Evolutionary conservation across 495 filamentous ascomycete genomes (phyloP), one percentile per base, ranked within the genome.

Genomic region (Aspergillus conjunctus): DNA sequence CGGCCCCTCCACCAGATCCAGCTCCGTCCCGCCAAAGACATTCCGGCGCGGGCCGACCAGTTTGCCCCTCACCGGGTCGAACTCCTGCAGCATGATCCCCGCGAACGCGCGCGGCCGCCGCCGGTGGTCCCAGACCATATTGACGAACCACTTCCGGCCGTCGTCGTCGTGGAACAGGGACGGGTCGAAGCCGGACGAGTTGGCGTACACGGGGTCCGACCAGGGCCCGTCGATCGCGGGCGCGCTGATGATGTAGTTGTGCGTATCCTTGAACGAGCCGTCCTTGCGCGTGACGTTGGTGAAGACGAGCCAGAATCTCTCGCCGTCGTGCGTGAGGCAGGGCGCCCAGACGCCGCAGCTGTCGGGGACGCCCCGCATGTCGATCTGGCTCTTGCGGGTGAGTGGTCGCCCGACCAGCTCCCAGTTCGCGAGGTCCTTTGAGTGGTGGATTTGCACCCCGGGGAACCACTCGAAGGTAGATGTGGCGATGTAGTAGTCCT

Each of bases 321-420:
- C 74, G 51, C 81, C 82, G 61, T 86, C 80, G 59, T 87, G 82
- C 2, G 77, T 77, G 15, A 86, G 73, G 59, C 83, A 85, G 4
- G 85, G 84, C n/a, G 85, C 84, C 83, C 84, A 87, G 44, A 88
- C 68, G 22, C 85, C 84, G 68, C 84, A 84, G 68, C 80, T 82
- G 71, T 84, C 77, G 22, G 81, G 81, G 58, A 79, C 76, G 52
- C 77, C 56, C 30, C 58, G 58, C 33, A 64, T n/a, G 10, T 50
- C 48, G 39, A 57, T 21, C 45, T 69, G 64, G 41, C 41, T 52
- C 26, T 55, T 56, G 26, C 68, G 68, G 34, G 56, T 69, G 17
- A 76, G 54, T 17, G 72, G 66, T 21, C 68, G 65, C 10, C 31
- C 58, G 7, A 69, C 72, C 34, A 86, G 72, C 21, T 77, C 70